Base-by-base conservation (phyloP, 768 basidiomycete species). In the Lactarius tabidus region DNA sequence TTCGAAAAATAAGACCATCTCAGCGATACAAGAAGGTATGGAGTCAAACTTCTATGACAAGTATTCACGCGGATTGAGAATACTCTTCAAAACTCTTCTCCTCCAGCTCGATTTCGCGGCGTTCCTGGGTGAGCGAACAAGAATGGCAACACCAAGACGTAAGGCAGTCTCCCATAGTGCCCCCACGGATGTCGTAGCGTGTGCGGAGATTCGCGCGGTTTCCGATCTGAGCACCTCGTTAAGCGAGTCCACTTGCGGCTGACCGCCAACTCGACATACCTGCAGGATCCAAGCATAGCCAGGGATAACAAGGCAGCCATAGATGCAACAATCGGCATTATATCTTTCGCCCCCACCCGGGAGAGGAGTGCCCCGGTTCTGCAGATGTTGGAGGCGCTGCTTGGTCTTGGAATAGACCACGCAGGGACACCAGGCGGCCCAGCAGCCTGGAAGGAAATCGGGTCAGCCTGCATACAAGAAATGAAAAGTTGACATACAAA, bases 111-210 rank as follows among this genome's bases (percentile, higher is more conserved):
- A 85, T 66, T 66, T 85, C 82, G 31, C 78, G 75, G 29, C 74
- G 74, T 64, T 81, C 82, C 70, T 85, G 83, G 0, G 77, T 76
- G 55, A 85, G 79, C 20, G 76, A 76, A 71, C 84, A 85, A 20
- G 82, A 77, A 0, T 69, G 64, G 70, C 83, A 84, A 68, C 74
- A 84, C 23, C 73, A 77, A 0, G 79, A 71, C 2, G 76, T 63
- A 52, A 71, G 71, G 67, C 79, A 83, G 63, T 84, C 84, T 1
- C 74, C 74, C 57, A 73, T 73, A 10, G 72, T 67, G n/a, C 75
- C 74, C 17, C 84, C 84, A 29, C 75, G 75, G 70, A 85, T 82
- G 57, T 72, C 72, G 71, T 83, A 82, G 39, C 84, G 79, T 10
- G 55, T 28, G 52, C 83, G 79, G 61, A 80, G 68, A 28, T 71